These are phyloP conservation scores for Kwoniella sp. DNA, from an alignment of 768 basidiomycete species.

Conservation along the genomic window DNA sequence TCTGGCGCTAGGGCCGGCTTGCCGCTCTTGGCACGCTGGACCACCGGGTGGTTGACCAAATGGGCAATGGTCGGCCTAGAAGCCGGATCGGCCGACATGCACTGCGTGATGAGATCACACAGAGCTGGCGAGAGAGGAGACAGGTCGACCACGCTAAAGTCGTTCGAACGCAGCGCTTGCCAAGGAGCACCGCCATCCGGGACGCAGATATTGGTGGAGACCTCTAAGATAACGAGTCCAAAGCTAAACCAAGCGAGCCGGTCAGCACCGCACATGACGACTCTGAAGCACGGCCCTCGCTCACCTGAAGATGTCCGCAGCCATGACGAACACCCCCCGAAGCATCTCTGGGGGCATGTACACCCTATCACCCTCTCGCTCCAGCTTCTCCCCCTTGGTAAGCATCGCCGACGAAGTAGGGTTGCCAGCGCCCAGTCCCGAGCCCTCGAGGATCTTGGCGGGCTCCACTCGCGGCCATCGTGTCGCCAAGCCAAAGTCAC, in stretches of 20 bases:
- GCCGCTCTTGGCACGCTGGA: constrained; percentile 35
- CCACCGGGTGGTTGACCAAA: constrained; percentile 41
- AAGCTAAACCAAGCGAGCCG: constrained; percentile 59
- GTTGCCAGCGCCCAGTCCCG: constrained; percentile 39
- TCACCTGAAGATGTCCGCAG: constrained; percentile 95
- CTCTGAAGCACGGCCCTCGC: constrained; percentile 36
- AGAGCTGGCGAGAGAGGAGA: constrained; percentile 46
- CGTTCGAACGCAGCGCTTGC: constrained; percentile 85
- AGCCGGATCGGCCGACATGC: constrained; percentile 40
- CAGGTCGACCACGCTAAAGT: constrained; percentile 63
- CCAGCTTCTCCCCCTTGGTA: constrained; percentile 53
- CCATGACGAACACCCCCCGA: constrained; percentile 83
- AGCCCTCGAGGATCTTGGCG: constrained; percentile 43
- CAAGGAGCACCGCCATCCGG: constrained; percentile 92
- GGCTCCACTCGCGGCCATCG: constrained; percentile 70
- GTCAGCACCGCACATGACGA: constrained; percentile 9
- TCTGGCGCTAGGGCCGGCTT: constrained; percentile 45
- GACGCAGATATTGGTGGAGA: constrained; percentile 90
- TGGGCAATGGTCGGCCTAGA: constrained; percentile 30
- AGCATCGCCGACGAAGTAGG: neutral
- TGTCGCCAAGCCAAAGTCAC: constrained; percentile 97
- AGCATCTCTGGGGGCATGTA: constrained; percentile 96
- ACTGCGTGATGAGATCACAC: constrained; percentile 43
- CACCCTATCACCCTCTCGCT: constrained; percentile 93
- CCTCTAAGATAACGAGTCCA: constrained; percentile 93